Evolutionary conservation across 2,329 filamentous ascomycete species (phyloP).

Genomic region (Raffaelea arxii): DNA sequence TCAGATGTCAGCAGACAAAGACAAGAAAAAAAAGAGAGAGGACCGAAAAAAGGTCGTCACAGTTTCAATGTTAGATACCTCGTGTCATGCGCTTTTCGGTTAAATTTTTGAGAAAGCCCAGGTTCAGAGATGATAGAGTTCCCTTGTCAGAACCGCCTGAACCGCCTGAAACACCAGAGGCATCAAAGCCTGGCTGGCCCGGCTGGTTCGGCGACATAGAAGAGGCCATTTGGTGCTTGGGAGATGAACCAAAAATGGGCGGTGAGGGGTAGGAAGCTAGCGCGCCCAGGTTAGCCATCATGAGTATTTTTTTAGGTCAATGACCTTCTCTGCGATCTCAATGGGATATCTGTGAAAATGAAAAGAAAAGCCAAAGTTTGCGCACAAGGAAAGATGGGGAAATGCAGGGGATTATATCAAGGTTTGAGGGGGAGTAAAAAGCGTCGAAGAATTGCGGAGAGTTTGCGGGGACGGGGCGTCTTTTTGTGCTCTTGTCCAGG

Average conservation of each 20-base stretch:
- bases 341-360: too few relatives aligned
- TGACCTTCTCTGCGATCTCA: not conserved
- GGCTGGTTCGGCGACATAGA: conserved; percentile 33
- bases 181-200: too few relatives aligned
- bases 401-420: too few relatives aligned
- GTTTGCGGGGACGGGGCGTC: too few relatives aligned
- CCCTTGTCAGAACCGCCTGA: conserved; percentile 24
- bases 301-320: not conserved
- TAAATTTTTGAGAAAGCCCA: conserved; percentile 56
- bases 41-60: too few relatives aligned
- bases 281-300: conserved; percentile 25
- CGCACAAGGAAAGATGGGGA: too few relatives aligned
- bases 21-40: not conserved
- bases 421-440: too few relatives aligned
- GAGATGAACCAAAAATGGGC: conserved; percentile 22
- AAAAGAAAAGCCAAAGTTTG: too few relatives aligned
- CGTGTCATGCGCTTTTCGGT: conserved; percentile 68
- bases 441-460: too few relatives aligned
- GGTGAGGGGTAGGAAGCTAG: conserved; percentile 27
- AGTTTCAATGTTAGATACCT: conserved; percentile 35
- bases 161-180: too few relatives aligned
- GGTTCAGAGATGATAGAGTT: conserved; percentile 36
- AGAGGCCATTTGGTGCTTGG: conserved; percentile 21
- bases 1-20: not conserved
- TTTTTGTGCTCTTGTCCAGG: too few relatives aligned